These are phyloP conservation scores for Phytopythium mirpurense DNA, from an alignment of 352 stramenopile species.

Conservation along the genomic window DNA sequence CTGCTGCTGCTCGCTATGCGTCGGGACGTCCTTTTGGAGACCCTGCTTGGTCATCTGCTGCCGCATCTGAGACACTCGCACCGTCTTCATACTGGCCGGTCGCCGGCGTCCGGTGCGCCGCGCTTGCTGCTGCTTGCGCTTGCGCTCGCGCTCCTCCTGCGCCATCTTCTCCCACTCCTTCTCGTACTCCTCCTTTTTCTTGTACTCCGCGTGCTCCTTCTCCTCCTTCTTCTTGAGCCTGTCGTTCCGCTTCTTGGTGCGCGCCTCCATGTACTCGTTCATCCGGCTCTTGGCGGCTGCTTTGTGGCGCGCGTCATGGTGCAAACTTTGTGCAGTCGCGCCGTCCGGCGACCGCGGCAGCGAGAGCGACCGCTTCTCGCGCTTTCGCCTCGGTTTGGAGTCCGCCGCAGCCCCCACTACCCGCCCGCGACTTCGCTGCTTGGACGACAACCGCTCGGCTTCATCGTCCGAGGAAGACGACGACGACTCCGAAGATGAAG, in stretches of 20 bases:
- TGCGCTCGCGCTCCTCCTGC: conserved; percentile 78
- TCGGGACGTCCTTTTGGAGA: conserved; percentile 36
- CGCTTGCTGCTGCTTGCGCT: conserved; percentile 75
- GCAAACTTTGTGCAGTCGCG: conserved; percentile 5
- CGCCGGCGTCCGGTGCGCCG: conserved; percentile 56
- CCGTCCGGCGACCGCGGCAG: conserved; percentile 2
- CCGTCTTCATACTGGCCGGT: conserved; percentile 76
- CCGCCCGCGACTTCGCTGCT: conserved; percentile 8
- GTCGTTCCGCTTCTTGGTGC: conserved; percentile 67
- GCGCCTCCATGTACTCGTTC: conserved; percentile 88
- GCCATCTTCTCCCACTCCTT: conserved; percentile 88
- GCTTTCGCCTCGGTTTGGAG: neutral
- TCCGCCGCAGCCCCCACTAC: neutral
- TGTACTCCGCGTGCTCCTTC: conserved; percentile 65
- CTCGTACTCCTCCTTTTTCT: conserved; percentile 82
- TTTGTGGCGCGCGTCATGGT: conserved; percentile 10
- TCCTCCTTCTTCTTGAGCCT: conserved; percentile 75
- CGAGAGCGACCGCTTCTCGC: conserved; percentile 6
- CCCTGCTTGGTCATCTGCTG: conserved; percentile 79
- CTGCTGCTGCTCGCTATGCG: conserved; percentile 6
- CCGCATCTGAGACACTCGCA: conserved; percentile 79
- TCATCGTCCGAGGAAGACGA: conserved; percentile 5
- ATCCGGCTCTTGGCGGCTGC: conserved; percentile 68
- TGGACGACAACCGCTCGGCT: neutral
- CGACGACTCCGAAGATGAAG: conserved; percentile 18